phyloP scores from a whole-genome alignment of 169 alveolate genomes.

The Plasmodium falciparum region DNA sequence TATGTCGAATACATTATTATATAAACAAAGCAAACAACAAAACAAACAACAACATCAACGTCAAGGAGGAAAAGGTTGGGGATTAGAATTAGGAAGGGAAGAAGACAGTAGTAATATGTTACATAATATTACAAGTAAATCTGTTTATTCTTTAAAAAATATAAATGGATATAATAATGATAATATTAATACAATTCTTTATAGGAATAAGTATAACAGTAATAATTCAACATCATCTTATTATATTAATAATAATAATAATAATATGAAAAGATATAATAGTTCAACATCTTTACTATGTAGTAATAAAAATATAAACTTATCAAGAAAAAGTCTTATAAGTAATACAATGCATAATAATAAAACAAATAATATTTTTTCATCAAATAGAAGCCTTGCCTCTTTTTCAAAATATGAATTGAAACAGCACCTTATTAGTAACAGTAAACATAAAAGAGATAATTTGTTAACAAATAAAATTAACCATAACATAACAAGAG shows the following conservation, averaged over 20 bases:
- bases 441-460: slow-evolving; percentile 23
- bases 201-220: too few relatives aligned
- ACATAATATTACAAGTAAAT: too few relatives aligned
- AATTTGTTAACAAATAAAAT: slow-evolving; percentile 31
- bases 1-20: background rate
- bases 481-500: slow-evolving; percentile 37
- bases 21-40: background rate
- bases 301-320: background rate
- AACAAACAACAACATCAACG: background rate
- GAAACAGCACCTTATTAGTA: slow-evolving; percentile 43
- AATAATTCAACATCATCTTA: background rate
- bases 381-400: slow-evolving; percentile 52
- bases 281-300: background rate
- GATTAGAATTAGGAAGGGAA: too few relatives aligned
- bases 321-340: too few relatives aligned
- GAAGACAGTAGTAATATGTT: too few relatives aligned
- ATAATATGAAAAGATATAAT: background rate
- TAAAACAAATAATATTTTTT: background rate
- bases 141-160: too few relatives aligned
- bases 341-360: background rate
- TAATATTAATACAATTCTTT: too few relatives aligned
- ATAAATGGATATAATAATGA: too few relatives aligned
- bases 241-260: background rate
- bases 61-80: background rate
- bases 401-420: slow-evolving; percentile 41